These are phyloP conservation scores for Fonsecaea monophora DNA, from an alignment of 2,329 filamentous ascomycete species.

Conservation along the genomic window DNA sequence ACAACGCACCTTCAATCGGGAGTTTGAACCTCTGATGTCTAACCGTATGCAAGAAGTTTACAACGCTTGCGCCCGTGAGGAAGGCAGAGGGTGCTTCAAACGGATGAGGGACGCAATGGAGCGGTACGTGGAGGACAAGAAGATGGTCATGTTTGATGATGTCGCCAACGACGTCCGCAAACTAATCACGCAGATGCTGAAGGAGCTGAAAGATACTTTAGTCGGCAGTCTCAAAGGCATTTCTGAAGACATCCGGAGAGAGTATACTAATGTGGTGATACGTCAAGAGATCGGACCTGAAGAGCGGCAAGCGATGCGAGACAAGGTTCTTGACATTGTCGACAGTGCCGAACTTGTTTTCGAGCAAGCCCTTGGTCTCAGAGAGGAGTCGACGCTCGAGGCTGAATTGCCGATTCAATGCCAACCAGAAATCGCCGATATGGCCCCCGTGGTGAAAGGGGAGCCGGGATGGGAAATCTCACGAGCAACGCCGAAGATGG, in stretches of 20 bases:
- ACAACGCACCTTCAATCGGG: slow-evolving; percentile 62
- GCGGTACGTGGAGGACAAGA: slow-evolving; percentile 50
- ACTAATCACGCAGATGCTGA: slow-evolving; percentile 44
- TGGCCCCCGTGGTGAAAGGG: not conserved
- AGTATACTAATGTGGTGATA: slow-evolving; percentile 12
- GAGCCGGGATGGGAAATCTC: not conserved
- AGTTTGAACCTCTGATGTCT: slow-evolving; percentile 59
- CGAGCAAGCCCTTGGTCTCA: slow-evolving; percentile 7
- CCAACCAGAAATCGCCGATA: not conserved
- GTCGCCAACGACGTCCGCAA: slow-evolving; percentile 52
- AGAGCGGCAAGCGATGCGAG: not conserved
- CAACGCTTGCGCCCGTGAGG: slow-evolving; percentile 13
- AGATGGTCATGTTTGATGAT: slow-evolving; percentile 58
- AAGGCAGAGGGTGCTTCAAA: slow-evolving; percentile 42
- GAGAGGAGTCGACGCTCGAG: not conserved
- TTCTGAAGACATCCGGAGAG: not conserved
- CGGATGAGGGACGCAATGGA: slow-evolving; percentile 63
- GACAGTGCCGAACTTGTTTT: slow-evolving; percentile 11
- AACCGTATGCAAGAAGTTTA: slow-evolving; percentile 58
- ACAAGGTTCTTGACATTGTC: not conserved
- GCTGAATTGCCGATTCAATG: not conserved
- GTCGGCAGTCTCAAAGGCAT: not conserved
- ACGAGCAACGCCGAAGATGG: not conserved
- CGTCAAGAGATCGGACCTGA: not conserved
- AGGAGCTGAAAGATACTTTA: not conserved